Percentiles rank a stretch among this genome's conserved stretches.
Evolutionary conservation across 2,329 filamentous ascomycete genomes (phyloP).

Genomic region (Scleromitrula shiraiana): DNA sequence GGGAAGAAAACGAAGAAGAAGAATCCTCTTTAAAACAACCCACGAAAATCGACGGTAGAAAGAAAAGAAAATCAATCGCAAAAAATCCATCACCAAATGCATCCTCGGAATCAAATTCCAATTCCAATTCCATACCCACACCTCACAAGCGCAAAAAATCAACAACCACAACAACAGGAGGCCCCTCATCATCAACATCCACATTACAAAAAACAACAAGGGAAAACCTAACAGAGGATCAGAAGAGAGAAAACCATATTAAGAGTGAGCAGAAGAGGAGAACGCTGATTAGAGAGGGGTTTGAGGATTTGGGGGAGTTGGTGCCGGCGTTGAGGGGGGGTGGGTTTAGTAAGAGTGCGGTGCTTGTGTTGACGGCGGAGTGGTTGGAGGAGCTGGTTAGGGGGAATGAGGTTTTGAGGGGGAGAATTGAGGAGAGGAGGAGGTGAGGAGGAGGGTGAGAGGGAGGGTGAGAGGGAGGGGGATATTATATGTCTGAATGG

Average conservation of each 20-base stretch:
- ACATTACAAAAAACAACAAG: constrained; percentile 39
- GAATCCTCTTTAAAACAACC: constrained; percentile 27
- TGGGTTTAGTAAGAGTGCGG: constrained; percentile 75
- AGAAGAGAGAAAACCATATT: constrained; percentile 82
- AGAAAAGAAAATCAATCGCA: constrained; percentile 28
- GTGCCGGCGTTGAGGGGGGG: constrained; percentile 68
- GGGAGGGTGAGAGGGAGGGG: too few species aligned
- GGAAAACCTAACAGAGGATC: constrained; percentile 64
- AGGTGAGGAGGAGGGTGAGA: too few species aligned
- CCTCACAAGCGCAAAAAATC: constrained; percentile 45
- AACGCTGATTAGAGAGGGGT: constrained; percentile 71
- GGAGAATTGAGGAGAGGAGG: constrained; percentile 34
- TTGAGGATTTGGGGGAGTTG: constrained; percentile 68
- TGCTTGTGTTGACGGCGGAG: constrained; percentile 66
- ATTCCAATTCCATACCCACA: too few species aligned
- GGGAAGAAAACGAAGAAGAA: constrained; percentile 34
- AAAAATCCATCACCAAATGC: constrained; percentile 23
- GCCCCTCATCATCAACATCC: constrained; percentile 35
- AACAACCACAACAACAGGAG: constrained; percentile 20
- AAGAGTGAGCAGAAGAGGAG: constrained; percentile 80
- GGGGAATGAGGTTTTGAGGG: constrained; percentile 55
- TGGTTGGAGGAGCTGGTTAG: constrained; percentile 67
- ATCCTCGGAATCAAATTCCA: constrained; percentile 21
- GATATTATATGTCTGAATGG: too few species aligned
- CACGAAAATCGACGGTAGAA: constrained; percentile 23